Evolutionary conservation across 805 yeast species (phyloP).

Genomic region (Wickerhamomyces rabaulensis): DNA sequence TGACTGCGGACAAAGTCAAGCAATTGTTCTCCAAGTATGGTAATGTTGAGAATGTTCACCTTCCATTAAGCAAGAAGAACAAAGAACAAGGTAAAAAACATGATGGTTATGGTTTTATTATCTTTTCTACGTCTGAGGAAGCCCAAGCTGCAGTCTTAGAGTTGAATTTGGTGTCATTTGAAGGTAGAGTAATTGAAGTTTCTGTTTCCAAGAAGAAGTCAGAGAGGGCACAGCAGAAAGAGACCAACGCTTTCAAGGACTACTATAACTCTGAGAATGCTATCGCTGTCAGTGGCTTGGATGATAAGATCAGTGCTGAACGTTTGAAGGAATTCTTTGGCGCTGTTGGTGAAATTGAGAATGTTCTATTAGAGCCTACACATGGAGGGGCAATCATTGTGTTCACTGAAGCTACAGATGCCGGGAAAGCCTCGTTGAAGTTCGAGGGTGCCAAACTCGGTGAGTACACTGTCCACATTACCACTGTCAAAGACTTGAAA

Average conservation of each 20-base stretch:
- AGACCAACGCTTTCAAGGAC: slow-evolving; percentile 16
- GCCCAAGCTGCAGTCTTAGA: slow-evolving; percentile 49
- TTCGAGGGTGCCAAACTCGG: slow-evolving; percentile 36
- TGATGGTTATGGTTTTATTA: slow-evolving; percentile 65
- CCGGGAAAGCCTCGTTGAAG: slow-evolving; percentile 47
- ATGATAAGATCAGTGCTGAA: slow-evolving; percentile 33
- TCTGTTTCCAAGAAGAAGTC: slow-evolving; percentile 40
- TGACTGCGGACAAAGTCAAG: slow-evolving; percentile 33
- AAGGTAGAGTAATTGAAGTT: slow-evolving; percentile 45
- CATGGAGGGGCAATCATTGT: slow-evolving; percentile 45
- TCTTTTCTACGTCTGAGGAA: slow-evolving; percentile 36
- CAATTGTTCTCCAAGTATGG: slow-evolving; percentile 47
- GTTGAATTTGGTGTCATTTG: slow-evolving; percentile 35
- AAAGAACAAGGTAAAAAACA: slow-evolving; percentile 26
- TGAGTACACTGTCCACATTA: slow-evolving; percentile 28
- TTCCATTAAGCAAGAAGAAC: slow-evolving; percentile 37
- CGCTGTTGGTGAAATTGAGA: slow-evolving; percentile 32
- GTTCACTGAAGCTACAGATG: slow-evolving; percentile 34
- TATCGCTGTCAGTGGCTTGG: slow-evolving; percentile 23
- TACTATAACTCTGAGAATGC: slow-evolving; percentile 17
- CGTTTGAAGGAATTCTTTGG: slow-evolving; percentile 29
- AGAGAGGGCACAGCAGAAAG: slow-evolving; percentile 28
- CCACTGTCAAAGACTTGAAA: slow-evolving; percentile 29
- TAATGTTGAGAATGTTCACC: slow-evolving; percentile 40
- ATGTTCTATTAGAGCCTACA: slow-evolving; percentile 42